phyloP scores from a whole-genome alignment of 257 asterid genomes.

The Nicotiana noctiflora region DNA sequence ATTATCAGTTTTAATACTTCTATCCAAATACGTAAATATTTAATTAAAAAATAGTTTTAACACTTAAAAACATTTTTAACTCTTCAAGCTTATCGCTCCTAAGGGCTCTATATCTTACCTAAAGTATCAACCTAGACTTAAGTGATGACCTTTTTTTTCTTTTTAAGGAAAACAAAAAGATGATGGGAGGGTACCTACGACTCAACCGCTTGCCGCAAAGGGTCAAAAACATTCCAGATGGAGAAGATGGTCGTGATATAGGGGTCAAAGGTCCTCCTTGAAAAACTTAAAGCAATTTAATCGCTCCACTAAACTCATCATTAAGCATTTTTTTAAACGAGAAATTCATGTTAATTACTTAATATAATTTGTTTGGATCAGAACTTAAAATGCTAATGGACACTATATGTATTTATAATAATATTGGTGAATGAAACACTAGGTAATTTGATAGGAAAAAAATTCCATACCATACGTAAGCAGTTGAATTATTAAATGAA shows the following conservation, averaged over 20 bases:
- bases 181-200: not conserved
- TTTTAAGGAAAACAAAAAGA: not conserved
- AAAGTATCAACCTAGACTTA: too few relatives aligned
- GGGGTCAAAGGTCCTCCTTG: conserved; percentile 18
- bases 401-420: not conserved
- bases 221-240: conserved; percentile 10
- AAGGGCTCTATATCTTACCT: not conserved
- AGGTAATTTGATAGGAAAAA: not conserved
- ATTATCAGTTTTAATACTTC: not conserved
- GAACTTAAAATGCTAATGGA: not conserved
- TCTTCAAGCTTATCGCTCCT: too few relatives aligned
- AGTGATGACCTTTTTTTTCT: too few relatives aligned
- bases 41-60: too few relatives aligned
- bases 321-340: not conserved
- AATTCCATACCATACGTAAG: too few relatives aligned
- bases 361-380: not conserved
- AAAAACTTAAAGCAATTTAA: not conserved
- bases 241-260: conserved; percentile 25
- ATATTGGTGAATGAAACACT: not conserved
- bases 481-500: not conserved
- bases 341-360: not conserved
- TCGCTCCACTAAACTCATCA: not conserved
- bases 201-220: not conserved
- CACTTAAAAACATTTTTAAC: too few relatives aligned
- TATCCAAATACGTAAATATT: too few relatives aligned